phyloP scores from a whole-genome alignment of 2,329 filamentous ascomycete genomes.

The Monosporascus sp. region DNA sequence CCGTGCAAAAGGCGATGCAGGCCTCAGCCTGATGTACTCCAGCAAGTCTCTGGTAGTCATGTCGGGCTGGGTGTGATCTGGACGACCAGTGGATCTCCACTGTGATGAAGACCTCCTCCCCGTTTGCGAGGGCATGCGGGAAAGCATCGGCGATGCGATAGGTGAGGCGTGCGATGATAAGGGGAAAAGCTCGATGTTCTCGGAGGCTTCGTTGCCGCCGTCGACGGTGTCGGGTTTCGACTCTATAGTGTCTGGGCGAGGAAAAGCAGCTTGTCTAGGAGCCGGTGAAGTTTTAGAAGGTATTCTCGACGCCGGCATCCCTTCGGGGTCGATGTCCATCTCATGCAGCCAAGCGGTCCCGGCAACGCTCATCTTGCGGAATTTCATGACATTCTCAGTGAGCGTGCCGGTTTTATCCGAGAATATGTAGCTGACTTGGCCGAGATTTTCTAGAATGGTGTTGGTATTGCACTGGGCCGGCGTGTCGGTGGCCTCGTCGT shows the following conservation, averaged over 20 bases:
- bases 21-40: slow-evolving; percentile 69
- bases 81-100: slow-evolving; percentile 26
- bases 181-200: slow-evolving; percentile 23
- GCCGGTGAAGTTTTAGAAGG: not conserved
- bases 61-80: slow-evolving; percentile 43
- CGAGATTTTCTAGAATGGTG: slow-evolving; percentile 90
- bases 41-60: slow-evolving; percentile 68
- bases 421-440: slow-evolving; percentile 85
- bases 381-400: slow-evolving; percentile 94
- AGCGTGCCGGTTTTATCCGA: slow-evolving; percentile 93
- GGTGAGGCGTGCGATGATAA: slow-evolving; percentile 17
- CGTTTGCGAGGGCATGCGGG: slow-evolving; percentile 2
- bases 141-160: slow-evolving; percentile 1
- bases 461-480: slow-evolving; percentile 88
- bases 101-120: slow-evolving; percentile 26
- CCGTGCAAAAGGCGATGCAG: slow-evolving; percentile 69
- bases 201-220: slow-evolving; percentile 20
- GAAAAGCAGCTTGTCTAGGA: not conserved
- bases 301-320: not conserved
- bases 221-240: slow-evolving; percentile 3
- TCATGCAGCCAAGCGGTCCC: slow-evolving; percentile 88
- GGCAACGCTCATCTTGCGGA: slow-evolving; percentile 84
- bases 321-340: slow-evolving; percentile 48
- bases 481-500: slow-evolving; percentile 75
- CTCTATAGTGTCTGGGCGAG: not conserved